A percentile compares a stretch with the other conserved stretches of the same genome.
phyloP scores from a whole-genome alignment of 352 stramenopile genomes.

The Globisporangium viniferum region DNA sequence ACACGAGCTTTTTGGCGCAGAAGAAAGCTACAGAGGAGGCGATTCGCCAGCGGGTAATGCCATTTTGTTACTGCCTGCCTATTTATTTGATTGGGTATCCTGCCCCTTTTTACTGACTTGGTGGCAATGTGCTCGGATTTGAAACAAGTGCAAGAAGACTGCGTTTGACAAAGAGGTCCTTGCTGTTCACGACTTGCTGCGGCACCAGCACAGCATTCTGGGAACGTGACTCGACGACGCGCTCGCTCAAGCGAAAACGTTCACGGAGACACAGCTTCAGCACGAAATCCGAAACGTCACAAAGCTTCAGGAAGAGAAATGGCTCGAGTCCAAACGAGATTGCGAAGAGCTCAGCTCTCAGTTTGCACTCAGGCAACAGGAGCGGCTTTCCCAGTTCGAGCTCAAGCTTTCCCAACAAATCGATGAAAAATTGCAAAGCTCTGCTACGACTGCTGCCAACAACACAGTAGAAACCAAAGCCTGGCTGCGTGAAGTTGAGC shows the following conservation, averaged over 20 bases:
- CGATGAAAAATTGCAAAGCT: neutral
- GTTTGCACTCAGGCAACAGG: neutral
- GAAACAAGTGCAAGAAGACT: constrained; percentile 36
- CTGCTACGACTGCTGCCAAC: neutral
- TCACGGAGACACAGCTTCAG: neutral
- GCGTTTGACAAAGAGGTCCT: constrained; percentile 48
- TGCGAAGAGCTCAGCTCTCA: neutral
- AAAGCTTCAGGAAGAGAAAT: neutral
- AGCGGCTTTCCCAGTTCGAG: neutral
- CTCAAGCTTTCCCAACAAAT: neutral
- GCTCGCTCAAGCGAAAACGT: neutral
- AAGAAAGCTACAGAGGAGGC: constrained; percentile 33
- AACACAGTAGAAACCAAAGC: neutral
- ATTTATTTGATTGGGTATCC: neutral
- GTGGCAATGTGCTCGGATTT: neutral
- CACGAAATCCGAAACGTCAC: neutral
- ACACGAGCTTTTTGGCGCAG: constrained; percentile 20
- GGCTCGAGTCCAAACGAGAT: neutral
- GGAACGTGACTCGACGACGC: neutral
- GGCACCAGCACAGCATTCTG: constrained; percentile 20
- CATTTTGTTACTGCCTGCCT: neutral
- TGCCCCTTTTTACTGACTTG: neutral
- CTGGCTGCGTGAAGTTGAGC: neutral
- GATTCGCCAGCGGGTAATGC: constrained; percentile 38
- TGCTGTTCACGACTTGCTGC: constrained; percentile 31